Conservation (phyloP, 768 basidiomycete species). For the Lepiota subincarnata region DNA sequence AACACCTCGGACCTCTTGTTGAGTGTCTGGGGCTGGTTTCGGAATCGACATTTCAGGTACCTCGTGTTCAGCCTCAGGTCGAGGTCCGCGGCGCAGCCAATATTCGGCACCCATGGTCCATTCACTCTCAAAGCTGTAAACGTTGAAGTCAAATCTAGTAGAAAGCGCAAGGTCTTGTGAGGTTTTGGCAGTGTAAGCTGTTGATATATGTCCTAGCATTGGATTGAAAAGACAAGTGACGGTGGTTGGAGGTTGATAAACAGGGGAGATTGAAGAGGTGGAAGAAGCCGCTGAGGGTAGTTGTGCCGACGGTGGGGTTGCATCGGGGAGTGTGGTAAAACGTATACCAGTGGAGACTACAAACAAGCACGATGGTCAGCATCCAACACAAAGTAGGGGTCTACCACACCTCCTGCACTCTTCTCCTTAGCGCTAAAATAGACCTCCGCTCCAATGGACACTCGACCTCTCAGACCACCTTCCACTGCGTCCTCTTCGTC, state of each 20-base stretch:
- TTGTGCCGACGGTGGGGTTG: conserved; percentile 63
- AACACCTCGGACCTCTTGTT: conserved; percentile 63
- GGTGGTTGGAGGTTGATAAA: conserved; percentile 85
- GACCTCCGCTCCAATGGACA: conserved; percentile 89
- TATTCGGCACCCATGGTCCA: conserved; percentile 95
- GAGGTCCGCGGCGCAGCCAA: conserved; percentile 71
- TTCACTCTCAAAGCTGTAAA: conserved; percentile 96
- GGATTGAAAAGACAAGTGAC: conserved; percentile 95
- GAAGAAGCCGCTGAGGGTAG: conserved; percentile 29
- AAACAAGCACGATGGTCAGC: conserved; percentile 1
- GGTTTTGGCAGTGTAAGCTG: conserved; percentile 87
- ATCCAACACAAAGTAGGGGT: background rate
- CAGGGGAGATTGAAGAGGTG: conserved; percentile 32
- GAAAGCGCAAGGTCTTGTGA: conserved; percentile 82
- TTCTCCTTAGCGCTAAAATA: conserved; percentile 92
- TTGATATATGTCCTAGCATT: conserved; percentile 90
- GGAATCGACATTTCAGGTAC: background rate
- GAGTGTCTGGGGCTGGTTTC: conserved; percentile 6
- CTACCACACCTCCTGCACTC: conserved; percentile 81
- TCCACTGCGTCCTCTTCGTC: conserved; percentile 94
- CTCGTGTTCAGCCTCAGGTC: conserved; percentile 15
- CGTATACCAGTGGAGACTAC: conserved; percentile 89
- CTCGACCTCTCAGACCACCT: conserved; percentile 84
- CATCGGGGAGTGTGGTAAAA: conserved; percentile 90
- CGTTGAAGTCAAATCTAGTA: conserved; percentile 92